A percentile compares a stretch with the other conserved stretches of the same genome.
Conservation (phyloP, 2,329 filamentous ascomycete species). For the Aspergillus phoenicis region DNA sequence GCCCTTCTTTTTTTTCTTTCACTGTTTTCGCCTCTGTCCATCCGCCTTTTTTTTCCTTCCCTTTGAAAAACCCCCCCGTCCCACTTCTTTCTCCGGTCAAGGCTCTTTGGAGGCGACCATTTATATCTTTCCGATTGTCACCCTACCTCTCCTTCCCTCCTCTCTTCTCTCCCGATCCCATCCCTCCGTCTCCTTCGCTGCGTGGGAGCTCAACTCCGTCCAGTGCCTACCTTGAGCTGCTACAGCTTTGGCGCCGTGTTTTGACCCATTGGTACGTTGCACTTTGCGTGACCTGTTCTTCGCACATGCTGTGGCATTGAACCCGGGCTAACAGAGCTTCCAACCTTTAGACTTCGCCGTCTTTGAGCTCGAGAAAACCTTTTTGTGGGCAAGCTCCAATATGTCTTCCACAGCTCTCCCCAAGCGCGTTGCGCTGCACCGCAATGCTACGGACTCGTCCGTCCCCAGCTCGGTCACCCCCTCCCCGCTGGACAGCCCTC, state of each 20-base stretch:
- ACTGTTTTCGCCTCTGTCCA: constrained; percentile 13
- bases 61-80: constrained; percentile 7
- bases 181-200: neutral
- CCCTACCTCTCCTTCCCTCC: constrained; percentile 11
- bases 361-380: constrained; percentile 7
- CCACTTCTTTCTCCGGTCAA: neutral
- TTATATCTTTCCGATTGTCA: constrained; percentile 14
- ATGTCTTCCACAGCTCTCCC: constrained; percentile 57
- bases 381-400: constrained; percentile 5
- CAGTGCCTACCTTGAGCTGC: constrained; percentile 10
- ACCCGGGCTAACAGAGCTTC: neutral
- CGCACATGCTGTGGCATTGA: neutral
- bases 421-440: constrained; percentile 53
- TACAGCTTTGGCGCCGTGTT: neutral
- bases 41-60: constrained; percentile 8
- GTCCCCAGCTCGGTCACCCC: constrained; percentile 55
- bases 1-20: constrained; percentile 13
- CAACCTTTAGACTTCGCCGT: neutral
- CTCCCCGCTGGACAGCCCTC: constrained; percentile 63
- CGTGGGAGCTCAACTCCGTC: constrained; percentile 11
- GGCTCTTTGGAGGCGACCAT: constrained; percentile 15
- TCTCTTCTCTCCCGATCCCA: constrained; percentile 7
- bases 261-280: constrained; percentile 13
- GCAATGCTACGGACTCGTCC: constrained; percentile 60
- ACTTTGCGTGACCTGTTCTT: neutral